Evolutionary conservation across 2,329 filamentous ascomycete genomes (phyloP).

Genomic region (Fusarium sp.): DNA sequence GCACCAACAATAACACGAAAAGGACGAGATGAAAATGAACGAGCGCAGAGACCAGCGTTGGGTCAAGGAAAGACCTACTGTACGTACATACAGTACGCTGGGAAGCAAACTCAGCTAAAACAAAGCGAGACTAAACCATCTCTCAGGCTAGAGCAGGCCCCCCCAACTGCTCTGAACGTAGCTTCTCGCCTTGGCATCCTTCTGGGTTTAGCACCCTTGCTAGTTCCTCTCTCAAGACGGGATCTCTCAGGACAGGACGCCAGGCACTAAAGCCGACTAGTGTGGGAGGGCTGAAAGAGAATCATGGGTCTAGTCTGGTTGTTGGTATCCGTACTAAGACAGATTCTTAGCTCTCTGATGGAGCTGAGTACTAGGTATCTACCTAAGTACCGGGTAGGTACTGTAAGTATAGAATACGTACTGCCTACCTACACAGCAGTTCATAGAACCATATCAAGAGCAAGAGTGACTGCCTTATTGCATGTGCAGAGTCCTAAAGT

Average conservation of each 20-base stretch:
- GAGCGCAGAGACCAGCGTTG: conserved; percentile 29
- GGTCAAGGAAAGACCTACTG: conserved; percentile 1
- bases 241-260: conserved; percentile 46
- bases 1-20: not conserved
- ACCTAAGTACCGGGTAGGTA: not conserved
- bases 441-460: not conserved
- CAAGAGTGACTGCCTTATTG: not conserved
- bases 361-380: conserved; percentile 11
- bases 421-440: not conserved
- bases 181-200: conserved; percentile 35
- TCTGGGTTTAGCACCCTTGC: conserved; percentile 23
- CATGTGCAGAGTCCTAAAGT: not conserved
- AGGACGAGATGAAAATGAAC: conserved; percentile 29
- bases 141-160: conserved; percentile 24
- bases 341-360: conserved; percentile 9
- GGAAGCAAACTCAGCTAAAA: conserved; percentile 5
- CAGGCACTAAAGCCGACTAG: conserved; percentile 49
- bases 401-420: not conserved
- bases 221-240: conserved; percentile 45
- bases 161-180: conserved; percentile 31
- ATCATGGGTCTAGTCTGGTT: conserved; percentile 43
- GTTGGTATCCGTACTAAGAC: conserved; percentile 19
- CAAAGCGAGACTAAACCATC: conserved; percentile 16
- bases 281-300: conserved; percentile 55
- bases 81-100: not conserved